Base-by-base conservation (phyloP, 1,139 yeast species). In the Kodamaea suecica region DNA sequence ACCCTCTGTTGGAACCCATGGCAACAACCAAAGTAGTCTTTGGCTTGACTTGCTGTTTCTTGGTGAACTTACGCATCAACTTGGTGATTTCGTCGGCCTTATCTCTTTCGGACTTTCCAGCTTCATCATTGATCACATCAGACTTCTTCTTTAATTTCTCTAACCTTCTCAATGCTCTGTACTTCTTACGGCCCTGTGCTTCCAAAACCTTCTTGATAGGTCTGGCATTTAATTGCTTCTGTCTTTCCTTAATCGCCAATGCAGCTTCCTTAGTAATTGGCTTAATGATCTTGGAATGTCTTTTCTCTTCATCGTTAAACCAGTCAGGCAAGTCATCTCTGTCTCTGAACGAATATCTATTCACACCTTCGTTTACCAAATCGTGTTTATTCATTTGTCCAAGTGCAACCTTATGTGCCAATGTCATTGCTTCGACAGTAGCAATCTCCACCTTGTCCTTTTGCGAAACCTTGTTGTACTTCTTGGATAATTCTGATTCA, bases 191-290 rank as follows among this genome's bases (percentile, higher is more conserved):
- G 11, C 95, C 97, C 58, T 87, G 84, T 5, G 98, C 98, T 64
- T 92, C 99, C 44, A 87, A 77, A 12, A 92, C 97, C 76, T 94
- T 92, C 77, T 92, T 92, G 55, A 92, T 90, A 10, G 99, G 98
- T 60, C 98, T 80, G 8, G 98, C 97, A 62, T 92, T 92, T 59
- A 94, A 67, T 43, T 92, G 90, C 59, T 76, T 85, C 70, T 83
- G 74, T 61, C 90, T 92, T 53, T 88, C 97, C 53, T 83, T 85
- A 43, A 92, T 73, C 0, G 97, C 98, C 43, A 82, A 67, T 0
- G 95, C 90, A 1, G 99, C 99, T 61, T 94, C 98, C 60, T 92
- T 94, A 4, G 98, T 92, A 41, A 92, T 85, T 7, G 98, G 98
- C 57, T 86, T 83, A 47, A 76, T 76, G 41, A 87, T 77, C 68